Base-by-base conservation (phyloP, 108 stramenopile species). In the Cyclotella baltica region DNA sequence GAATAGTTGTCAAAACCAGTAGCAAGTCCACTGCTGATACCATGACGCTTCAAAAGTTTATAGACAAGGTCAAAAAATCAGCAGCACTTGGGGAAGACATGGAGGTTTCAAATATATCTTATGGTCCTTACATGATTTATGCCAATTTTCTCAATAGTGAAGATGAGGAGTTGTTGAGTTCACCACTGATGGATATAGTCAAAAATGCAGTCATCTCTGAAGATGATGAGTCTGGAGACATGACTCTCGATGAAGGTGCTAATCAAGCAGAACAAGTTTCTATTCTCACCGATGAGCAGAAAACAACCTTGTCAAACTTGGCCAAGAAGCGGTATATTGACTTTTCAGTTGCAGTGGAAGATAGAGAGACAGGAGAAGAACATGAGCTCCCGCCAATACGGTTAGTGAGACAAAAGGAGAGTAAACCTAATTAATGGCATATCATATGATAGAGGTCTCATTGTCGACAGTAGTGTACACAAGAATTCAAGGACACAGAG, bases 61-160 rank as follows among this genome's bases (percentile, higher is more conserved):
- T 96, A 10, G 43, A 78, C 52, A 80, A 84, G 68, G 40, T 94
- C 15, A 77, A 71, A 53, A 86, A 89, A 78, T 81, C 78, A 53
- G 84, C 83, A 3, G 62, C 31, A 10, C 68, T 63, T 51, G 86
- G 69, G 20, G 81, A 88, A 33, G 78, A 86, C 13, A 48, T 91
- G 27, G 83, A 87, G 58, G 70, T 96, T 53, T 73, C 90, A 16
- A 89, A 79, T 31, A 55, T 96, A 18, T 89, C 90, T 0, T 87
- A 75, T 46, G 96, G 93, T 8, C 85, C 87, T 0, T 91, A 84
- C 67, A 82, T 96, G 88, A 86, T 96, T 23, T 96, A 93, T 68
- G 93, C 93, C 5, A 91, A 88, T 64, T 96, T 93, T 67, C 75
- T 96, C 13, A 89, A 93, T 50, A 87, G 88, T 69, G 84, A 88